A percentile compares a stretch with the other conserved stretches of the same genome.
phyloP scores from a whole-genome alignment of 164 flowering plant species.

The Annona cherimola region DNA sequence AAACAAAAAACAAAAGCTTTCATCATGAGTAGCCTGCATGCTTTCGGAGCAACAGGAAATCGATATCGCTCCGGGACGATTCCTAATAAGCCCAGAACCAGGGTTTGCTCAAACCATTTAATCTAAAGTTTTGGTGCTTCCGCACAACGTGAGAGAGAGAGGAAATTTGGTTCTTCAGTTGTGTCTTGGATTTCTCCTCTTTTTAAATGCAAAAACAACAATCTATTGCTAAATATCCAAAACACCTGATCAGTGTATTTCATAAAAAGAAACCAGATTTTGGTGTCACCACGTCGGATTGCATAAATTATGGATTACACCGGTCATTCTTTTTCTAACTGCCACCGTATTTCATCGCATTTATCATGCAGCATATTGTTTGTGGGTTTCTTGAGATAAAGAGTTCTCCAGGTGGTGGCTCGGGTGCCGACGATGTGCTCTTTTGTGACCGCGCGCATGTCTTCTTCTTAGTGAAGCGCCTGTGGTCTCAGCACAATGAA shows the following conservation, averaged over 20 bases:
- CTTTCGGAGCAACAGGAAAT: too few species aligned
- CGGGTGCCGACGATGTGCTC: slow-evolving; percentile 38
- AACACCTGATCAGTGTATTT: neutral
- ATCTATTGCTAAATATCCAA: neutral
- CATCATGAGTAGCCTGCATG: too few species aligned
- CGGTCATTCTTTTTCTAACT: neutral
- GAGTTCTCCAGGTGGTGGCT: slow-evolving; percentile 14
- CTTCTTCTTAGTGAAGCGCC: slow-evolving; percentile 19
- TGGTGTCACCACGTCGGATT: neutral
- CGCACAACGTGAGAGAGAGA: too few species aligned
- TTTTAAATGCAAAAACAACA: neutral
- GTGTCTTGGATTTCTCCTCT: neutral
- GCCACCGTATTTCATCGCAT: neutral
- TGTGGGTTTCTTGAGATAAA: neutral
- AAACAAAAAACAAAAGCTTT: too few species aligned
- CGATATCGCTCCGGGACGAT: too few species aligned
- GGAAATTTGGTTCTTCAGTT: too few species aligned
- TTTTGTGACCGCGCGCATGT: slow-evolving; percentile 30
- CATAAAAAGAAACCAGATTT: neutral
- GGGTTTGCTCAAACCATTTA: too few species aligned
- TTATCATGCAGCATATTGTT: neutral
- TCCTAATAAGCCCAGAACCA: too few species aligned
- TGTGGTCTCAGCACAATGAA: slow-evolving; percentile 20
- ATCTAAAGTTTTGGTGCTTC: too few species aligned
- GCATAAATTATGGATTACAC: neutral